Conservation (phyloP, 176 grass and related monocot species). For the Lolium perenne region DNA sequence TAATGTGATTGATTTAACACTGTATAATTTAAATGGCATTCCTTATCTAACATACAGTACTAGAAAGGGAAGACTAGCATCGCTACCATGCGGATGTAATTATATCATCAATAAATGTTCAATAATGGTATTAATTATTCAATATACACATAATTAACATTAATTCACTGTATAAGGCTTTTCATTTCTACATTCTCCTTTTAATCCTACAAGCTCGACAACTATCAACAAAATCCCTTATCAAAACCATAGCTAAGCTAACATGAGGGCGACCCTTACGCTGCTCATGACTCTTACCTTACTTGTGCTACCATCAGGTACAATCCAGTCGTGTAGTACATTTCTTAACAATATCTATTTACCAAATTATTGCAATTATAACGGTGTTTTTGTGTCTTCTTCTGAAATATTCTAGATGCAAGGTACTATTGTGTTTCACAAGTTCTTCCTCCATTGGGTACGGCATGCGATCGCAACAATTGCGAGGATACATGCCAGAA, state of each 20-base stretch:
- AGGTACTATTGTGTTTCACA: background rate
- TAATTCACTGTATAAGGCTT: background rate
- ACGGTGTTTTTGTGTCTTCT: background rate
- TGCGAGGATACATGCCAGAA: background rate
- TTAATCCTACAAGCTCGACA: background rate
- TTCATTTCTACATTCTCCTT: background rate
- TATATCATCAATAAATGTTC: background rate
- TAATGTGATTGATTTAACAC: background rate
- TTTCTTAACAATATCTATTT: background rate
- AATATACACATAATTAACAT: background rate
- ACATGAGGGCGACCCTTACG: background rate
- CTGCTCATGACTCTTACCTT: background rate
- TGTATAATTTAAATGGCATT: background rate
- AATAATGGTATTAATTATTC: background rate
- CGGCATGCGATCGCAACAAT: background rate
- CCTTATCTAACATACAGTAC: background rate
- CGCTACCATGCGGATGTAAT: background rate
- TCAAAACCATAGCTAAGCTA: conserved; percentile 9
- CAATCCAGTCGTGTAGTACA: background rate
- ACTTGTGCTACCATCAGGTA: background rate
- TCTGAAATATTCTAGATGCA: background rate
- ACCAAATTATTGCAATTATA: background rate
- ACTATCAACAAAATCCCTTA: background rate
- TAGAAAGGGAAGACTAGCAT: background rate
- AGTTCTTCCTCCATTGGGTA: background rate